Conservation (phyloP, 176 grass and related monocot species). For the Oryza glumipatula region DNA sequence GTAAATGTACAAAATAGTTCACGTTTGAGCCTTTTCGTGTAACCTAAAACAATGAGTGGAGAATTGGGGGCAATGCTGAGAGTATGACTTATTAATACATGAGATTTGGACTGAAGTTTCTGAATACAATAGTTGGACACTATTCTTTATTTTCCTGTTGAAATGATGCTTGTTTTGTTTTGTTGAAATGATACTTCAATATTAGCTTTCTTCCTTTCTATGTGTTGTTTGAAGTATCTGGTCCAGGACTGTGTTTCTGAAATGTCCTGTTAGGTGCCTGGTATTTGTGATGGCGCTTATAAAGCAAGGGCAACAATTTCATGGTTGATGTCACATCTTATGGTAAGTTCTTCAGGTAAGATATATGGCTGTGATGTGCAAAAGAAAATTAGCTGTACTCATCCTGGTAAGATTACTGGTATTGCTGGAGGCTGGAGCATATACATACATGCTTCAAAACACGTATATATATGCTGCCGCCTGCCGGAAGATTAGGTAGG, state of each 20-base stretch:
- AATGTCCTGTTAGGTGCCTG: neutral
- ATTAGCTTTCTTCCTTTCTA: neutral
- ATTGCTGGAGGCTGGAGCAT: too few species aligned
- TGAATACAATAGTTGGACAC: neutral
- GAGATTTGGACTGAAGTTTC: neutral
- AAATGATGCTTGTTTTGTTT: neutral
- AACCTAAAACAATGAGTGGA: neutral
- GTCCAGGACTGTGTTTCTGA: neutral
- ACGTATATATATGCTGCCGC: too few species aligned
- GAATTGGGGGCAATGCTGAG: neutral
- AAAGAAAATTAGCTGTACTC: too few species aligned
- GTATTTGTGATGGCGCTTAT: too few species aligned
- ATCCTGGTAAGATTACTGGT: too few species aligned
- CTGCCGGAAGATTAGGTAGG: too few species aligned
- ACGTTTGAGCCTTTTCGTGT: conserved; percentile 19
- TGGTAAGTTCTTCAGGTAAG: too few species aligned
- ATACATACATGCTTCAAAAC: too few species aligned
- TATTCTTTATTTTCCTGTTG: neutral
- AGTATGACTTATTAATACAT: neutral
- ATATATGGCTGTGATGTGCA: too few species aligned
- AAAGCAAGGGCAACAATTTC: too few species aligned
- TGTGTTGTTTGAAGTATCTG: neutral
- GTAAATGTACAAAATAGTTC: conserved; percentile 29
- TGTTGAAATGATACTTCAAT: neutral
- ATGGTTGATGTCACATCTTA: too few species aligned